Conservation (phyloP, 768 basidiomycete genomes). For the Leccinum arenicola region DNA sequence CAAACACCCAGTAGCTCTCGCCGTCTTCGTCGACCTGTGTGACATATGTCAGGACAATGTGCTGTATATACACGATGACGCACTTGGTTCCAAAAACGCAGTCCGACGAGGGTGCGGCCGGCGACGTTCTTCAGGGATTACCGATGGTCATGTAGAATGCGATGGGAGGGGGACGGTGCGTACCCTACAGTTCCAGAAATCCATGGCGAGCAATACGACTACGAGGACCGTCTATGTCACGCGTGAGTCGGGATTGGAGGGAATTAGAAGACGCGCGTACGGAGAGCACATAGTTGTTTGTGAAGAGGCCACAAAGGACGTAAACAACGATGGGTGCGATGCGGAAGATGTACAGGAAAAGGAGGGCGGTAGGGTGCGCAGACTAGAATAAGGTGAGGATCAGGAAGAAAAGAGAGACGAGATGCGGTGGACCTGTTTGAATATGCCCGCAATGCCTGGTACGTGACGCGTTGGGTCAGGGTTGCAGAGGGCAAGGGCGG, state of each 20-base stretch:
- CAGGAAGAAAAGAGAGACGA: background rate
- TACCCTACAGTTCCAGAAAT: constrained; percentile 98
- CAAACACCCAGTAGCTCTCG: constrained; percentile 96
- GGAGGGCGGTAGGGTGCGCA: constrained; percentile 77
- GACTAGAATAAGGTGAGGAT: constrained; percentile 46
- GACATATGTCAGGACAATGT: constrained; percentile 1
- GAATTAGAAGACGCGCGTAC: constrained; percentile 43
- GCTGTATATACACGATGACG: background rate
- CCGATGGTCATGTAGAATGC: constrained; percentile 2
- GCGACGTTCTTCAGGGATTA: constrained; percentile 71
- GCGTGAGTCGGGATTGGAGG: background rate
- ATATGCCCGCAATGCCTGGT: constrained; percentile 69
- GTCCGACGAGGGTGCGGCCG: constrained; percentile 88
- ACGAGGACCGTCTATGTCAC: constrained; percentile 74
- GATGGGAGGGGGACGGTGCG: constrained; percentile 16
- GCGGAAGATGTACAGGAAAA: constrained; percentile 88
- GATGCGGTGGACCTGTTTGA: constrained; percentile 57
- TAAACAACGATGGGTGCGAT: constrained; percentile 88
- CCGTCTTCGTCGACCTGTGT: constrained; percentile 91
- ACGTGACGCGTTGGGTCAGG: constrained; percentile 1
- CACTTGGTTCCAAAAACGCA: constrained; percentile 97
- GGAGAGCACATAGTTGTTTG: constrained; percentile 88
- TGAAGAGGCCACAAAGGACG: constrained; percentile 89
- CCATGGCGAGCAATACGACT: constrained; percentile 91
- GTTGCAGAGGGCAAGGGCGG: background rate